Conservation (phyloP, 2,329 filamentous ascomycete species). For the Didymella lethalis region DNA sequence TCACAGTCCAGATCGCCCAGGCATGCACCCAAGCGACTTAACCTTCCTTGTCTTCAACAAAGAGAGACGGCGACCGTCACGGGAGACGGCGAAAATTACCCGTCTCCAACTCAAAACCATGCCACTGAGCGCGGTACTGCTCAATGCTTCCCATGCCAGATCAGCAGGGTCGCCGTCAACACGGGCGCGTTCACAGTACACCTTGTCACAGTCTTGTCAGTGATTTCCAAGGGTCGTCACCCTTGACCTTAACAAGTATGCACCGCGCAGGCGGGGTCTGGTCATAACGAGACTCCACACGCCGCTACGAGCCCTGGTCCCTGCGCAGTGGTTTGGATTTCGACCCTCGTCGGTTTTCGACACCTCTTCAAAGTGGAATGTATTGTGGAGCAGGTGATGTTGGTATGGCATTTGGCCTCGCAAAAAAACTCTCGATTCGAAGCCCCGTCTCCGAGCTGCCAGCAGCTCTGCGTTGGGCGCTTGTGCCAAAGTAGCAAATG, state of each 20-base stretch:
- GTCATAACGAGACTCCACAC: background rate
- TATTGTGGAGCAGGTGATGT: background rate
- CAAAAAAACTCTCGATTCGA: background rate
- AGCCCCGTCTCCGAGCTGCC: background rate
- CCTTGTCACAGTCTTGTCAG: background rate
- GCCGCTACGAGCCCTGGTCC: background rate
- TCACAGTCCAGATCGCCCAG: slow-evolving; percentile 14
- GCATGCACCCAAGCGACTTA: background rate
- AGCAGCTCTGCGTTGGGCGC: slow-evolving; percentile 10
- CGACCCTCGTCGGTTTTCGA: slow-evolving; percentile 3
- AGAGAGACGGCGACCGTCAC: background rate
- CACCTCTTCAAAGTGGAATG: background rate
- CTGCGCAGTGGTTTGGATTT: slow-evolving; percentile 15
- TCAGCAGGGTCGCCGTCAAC: background rate
- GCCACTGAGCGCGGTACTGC: background rate
- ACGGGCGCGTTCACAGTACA: background rate
- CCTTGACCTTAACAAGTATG: slow-evolving; percentile 8
- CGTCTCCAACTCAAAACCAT: background rate
- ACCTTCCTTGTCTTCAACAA: background rate
- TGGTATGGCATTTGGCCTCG: background rate
- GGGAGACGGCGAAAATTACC: slow-evolving; percentile 4
- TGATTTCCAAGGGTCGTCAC: background rate
- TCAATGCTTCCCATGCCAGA: background rate
- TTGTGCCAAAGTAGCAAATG: slow-evolving; percentile 38
- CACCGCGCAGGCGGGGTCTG: slow-evolving; percentile 7